phyloP scores from a whole-genome alignment of 2,329 filamentous ascomycete genomes.

The Nothophoma quercina region DNA sequence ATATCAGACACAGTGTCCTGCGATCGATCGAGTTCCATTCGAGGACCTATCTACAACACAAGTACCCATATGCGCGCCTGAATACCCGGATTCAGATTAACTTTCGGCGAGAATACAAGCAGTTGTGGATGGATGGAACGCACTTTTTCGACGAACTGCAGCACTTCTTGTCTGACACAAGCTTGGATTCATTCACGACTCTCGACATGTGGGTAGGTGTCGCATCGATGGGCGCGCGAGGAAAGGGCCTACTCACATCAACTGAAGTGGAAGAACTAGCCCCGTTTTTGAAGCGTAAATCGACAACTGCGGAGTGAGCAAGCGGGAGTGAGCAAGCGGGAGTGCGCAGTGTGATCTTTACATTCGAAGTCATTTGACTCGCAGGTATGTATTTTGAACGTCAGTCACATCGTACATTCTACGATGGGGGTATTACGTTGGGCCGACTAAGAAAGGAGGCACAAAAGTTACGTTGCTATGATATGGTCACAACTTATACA shows the following conservation, averaged over 20 bases:
- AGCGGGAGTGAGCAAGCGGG: too few relatives aligned
- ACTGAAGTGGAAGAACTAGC: not conserved
- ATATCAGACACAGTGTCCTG: not conserved
- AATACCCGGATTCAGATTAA: not conserved
- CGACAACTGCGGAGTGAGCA: too few relatives aligned
- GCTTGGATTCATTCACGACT: not conserved
- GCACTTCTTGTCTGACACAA: not conserved
- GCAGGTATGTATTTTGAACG: too few relatives aligned
- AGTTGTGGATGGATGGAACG: not conserved
- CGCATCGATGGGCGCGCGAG: not conserved
- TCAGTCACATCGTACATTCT: too few relatives aligned
- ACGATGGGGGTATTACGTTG: too few relatives aligned
- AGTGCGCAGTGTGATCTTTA: too few relatives aligned
- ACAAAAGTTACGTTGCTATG: too few relatives aligned
- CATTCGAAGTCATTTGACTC: too few relatives aligned
- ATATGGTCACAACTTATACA: too few relatives aligned
- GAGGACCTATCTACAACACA: not conserved
- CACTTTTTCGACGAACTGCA: not conserved
- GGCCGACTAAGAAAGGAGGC: too few relatives aligned
- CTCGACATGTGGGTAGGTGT: conserved; percentile 1
- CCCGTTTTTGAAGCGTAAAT: not conserved
- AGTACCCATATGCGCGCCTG: not conserved
- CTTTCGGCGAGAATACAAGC: not conserved
- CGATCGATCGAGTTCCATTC: not conserved
- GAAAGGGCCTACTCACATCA: not conserved